Evolutionary conservation across 169 alveolate species (phyloP).

Genomic region (Plasmodium gonderi): DNA sequence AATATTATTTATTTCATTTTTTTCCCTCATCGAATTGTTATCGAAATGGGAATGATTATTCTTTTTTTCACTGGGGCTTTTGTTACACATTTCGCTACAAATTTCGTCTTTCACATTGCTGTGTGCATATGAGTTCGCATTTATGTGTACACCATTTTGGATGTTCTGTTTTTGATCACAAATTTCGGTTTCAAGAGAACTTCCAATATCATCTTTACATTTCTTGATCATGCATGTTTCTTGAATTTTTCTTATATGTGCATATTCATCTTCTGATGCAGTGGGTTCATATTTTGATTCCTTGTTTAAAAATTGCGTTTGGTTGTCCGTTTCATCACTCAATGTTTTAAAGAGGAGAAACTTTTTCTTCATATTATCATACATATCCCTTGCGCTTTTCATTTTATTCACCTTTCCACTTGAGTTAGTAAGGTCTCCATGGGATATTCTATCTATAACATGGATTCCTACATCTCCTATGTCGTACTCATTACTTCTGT

Average conservation of each 20-base stretch:
- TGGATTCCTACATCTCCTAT: neutral
- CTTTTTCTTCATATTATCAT: slow-evolving; percentile 56
- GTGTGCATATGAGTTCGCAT: neutral
- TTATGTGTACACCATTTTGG: neutral
- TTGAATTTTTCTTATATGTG: neutral
- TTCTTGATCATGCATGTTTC: neutral
- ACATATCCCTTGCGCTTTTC: slow-evolving; percentile 52
- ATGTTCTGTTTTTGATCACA: neutral
- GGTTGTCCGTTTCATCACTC: neutral
- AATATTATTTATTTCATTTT: neutral
- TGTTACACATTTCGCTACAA: too few relatives aligned
- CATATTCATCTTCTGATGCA: neutral
- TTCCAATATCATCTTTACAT: neutral
- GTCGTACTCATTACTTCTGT: neutral
- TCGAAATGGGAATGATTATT: too few relatives aligned
- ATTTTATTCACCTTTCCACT: neutral
- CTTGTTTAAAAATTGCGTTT: neutral
- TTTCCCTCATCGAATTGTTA: neutral
- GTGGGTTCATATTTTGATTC: neutral
- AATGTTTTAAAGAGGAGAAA: slow-evolving; percentile 24
- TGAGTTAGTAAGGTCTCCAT: neutral
- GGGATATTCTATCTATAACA: too few relatives aligned
- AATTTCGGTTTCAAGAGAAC: neutral
- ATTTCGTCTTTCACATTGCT: neutral
- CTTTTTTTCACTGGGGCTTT: too few relatives aligned